These are phyloP conservation scores for Magnolia officinalis DNA, from an alignment of 164 flowering plant species.

Conservation along the genomic window DNA sequence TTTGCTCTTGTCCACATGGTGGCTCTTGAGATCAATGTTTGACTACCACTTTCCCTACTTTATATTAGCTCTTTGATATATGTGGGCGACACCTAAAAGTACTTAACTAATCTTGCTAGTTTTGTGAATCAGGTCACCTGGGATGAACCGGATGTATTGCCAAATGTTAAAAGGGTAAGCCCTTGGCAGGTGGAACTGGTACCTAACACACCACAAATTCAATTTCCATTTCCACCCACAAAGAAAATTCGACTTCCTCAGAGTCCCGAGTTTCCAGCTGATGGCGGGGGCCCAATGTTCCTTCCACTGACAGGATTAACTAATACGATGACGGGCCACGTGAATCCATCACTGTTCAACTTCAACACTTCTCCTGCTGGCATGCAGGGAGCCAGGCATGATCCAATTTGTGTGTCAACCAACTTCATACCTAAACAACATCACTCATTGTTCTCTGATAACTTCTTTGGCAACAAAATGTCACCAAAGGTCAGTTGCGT, in stretches of 20 bases:
- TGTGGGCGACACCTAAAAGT: neutral
- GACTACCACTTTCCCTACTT: neutral
- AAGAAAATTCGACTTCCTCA: constrained; percentile 37
- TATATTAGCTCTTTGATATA: neutral
- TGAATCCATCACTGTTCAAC: constrained; percentile 25
- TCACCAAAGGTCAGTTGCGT: constrained; percentile 26
- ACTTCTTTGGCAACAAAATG: constrained; percentile 12
- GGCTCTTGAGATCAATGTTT: neutral
- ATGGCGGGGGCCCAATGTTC: constrained; percentile 32
- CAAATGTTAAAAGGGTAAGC: constrained; percentile 48
- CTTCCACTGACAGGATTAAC: constrained; percentile 29
- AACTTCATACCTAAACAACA: constrained; percentile 18
- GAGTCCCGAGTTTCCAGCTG: constrained; percentile 27
- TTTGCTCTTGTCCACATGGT: too few relatives aligned
- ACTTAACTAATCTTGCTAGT: neutral
- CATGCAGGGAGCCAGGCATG: constrained; percentile 99
- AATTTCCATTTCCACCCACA: constrained; percentile 29
- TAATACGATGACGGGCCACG: constrained; percentile 32
- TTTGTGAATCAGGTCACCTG: constrained; percentile 33
- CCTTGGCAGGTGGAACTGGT: constrained; percentile 78
- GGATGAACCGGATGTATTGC: constrained; percentile 72
- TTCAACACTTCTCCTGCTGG: constrained; percentile 58
- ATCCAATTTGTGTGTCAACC: constrained; percentile 24
- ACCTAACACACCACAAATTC: constrained; percentile 21
- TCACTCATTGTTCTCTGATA: constrained; percentile 12